Base-by-base conservation (phyloP, 2,329 filamentous ascomycete genomes). In the Alternaria novae-zelandiae region DNA sequence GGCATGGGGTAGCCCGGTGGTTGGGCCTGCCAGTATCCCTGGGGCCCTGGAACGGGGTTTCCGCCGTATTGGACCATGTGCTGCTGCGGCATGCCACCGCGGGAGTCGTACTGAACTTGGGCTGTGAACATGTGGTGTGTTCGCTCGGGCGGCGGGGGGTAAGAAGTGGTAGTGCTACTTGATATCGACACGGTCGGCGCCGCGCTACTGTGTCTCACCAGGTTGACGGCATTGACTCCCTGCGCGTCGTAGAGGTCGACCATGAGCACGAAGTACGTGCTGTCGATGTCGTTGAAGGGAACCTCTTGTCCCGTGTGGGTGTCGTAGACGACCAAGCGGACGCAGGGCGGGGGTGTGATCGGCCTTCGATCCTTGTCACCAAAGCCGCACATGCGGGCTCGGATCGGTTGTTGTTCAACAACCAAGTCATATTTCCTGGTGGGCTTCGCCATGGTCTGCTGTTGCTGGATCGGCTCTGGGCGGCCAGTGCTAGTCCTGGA, bases 301-400 rank as follows among this genome's bases (percentile, higher is more conserved):
- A 97, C 87, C 78, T 97, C 93, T 74, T 93, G 90, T 21, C 91
- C 90, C 0, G 92, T 94, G 15, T 82, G 81, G 45, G 86, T 83
- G 79, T 97, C 93, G 65, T 86, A 89, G 55, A 98, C 90, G 43
- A 96, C 86, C 12, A 98, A 87, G 67, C 91, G 88, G 56, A 98
- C 91, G 80, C 95, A 97, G 4, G 96, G 95, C 21, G 96, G 96
- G 13, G 96, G 95, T 26, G 96, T 98, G 72, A 99, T 97, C 25
- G 96, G 96, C 68, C 96, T 88, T 69, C 96, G 92, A 80, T 99
- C 96, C 92, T 97, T 99, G 84, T 99, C 96, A 66, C 96, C 96
- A 82, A 98, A 99, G 8, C 96, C 96, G 83, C 96, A 99, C 96
- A 98, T 98, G 65, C 96, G 92, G 69, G 96, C 96, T 73, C 96